Evolutionary conservation across 768 basidiomycete species (phyloP), one percentile per base, ranked within the genome.

Genomic region (Xerocomellus intermedius): DNA sequence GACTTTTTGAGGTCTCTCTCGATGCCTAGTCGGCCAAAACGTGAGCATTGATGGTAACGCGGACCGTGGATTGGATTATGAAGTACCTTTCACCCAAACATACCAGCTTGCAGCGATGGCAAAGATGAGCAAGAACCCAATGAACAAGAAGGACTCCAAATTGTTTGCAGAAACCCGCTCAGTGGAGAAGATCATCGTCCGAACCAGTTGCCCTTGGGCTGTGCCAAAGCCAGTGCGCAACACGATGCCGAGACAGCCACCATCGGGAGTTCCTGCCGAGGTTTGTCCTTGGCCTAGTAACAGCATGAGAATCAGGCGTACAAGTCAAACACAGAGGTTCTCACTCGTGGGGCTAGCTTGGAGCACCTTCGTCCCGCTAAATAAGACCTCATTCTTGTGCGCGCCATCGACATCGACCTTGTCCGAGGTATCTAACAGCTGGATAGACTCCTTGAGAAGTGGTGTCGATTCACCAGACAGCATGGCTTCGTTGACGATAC

Each of bases 401-500:
- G 78, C 74, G 9, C 86, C 84, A 64, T 98, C 94, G 28, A 93
- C 86, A 63, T 97, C 93, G 38, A 98, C 79, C 22, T 74, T 78
- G 48, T 96, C 94, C 5, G 74, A 69, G 0, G 78, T 75, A 6
- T 95, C 90, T 10, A 93, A 77, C 0, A 98, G 78, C 59, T 93
- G 89, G 53, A 98, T 88, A 14, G 91, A 94, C 66, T 99, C 97
- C 67, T 99, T 99, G 44, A 99, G 78, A 9, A 99, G 78, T 6
- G 97, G 97, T 0, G 97, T 99, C 0, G 94, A 97, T 75, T 99
- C 97, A 48, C 97, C 97, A 1, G 94, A 97, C 3, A 99, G 77
- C 97, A 99, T 98, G 26, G 97, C 97, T 71, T 99, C 97, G 70
- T 99, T 99, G 60, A 98, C 95, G 64, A 99, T 98, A 58, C 88